A percentile compares a stretch with the other conserved stretches of the same genome.
Conservation (phyloP, 208 protist genomes). For the Jaenimonas drosophilae region DNA sequence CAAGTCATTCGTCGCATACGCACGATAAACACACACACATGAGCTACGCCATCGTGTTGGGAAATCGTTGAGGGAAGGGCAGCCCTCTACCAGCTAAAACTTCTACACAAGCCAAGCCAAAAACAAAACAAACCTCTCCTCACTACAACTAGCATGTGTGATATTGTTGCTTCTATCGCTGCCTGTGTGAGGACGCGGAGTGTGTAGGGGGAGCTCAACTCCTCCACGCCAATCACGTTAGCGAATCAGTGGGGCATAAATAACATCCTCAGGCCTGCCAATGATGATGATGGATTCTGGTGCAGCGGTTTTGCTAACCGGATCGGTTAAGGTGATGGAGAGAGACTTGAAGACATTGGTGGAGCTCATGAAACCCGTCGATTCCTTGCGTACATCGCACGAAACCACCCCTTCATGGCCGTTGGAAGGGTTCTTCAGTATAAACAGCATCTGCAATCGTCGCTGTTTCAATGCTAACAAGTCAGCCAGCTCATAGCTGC, state of each 20-base stretch:
- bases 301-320: slow-evolving; percentile 11
- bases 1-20: too few relatives aligned
- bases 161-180: not conserved
- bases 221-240: slow-evolving; percentile 4
- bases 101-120: too few relatives aligned
- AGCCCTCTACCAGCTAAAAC: too few relatives aligned
- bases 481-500: slow-evolving; percentile 77
- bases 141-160: not conserved
- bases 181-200: not conserved
- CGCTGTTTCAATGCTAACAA: slow-evolving; percentile 71
- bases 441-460: slow-evolving; percentile 82
- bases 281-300: slow-evolving; percentile 74
- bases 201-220: not conserved
- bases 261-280: slow-evolving; percentile 74
- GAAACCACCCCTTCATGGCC: slow-evolving; percentile 69
- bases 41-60: too few relatives aligned
- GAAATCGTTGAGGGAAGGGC: too few relatives aligned
- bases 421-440: slow-evolving; percentile 54
- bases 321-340: slow-evolving; percentile 57
- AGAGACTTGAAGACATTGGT: slow-evolving; percentile 76
- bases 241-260: slow-evolving; percentile 50
- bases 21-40: too few relatives aligned
- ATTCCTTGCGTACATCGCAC: slow-evolving; percentile 71
- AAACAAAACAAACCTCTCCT: too few relatives aligned
- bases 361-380: slow-evolving; percentile 54